Evolutionary conservation across 2,329 filamentous ascomycete species (phyloP).

Genomic region (Dothideomycetes sp.): DNA sequence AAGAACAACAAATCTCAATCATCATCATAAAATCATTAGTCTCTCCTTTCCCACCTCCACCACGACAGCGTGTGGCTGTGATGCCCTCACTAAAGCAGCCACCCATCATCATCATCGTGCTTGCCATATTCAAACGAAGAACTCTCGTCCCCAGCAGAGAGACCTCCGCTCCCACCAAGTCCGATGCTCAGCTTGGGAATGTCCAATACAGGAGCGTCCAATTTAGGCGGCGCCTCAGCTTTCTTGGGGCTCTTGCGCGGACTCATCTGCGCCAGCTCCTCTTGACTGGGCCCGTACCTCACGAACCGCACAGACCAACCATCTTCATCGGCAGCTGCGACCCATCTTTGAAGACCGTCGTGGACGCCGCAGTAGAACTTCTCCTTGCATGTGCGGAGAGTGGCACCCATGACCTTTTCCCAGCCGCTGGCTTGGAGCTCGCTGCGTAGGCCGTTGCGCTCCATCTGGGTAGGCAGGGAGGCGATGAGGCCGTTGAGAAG

Average conservation of each 20-base stretch:
- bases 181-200: constrained; percentile 8
- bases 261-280: constrained; percentile 29
- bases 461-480: constrained; percentile 56
- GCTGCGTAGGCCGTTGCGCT: constrained; percentile 68
- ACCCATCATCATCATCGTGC: constrained; percentile 10
- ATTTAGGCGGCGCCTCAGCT: constrained; percentile 8
- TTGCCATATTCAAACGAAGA: constrained; percentile 2
- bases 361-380: constrained; percentile 94
- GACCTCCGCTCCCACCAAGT: constrained; percentile 7
- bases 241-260: constrained; percentile 23
- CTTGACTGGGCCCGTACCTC: constrained; percentile 53
- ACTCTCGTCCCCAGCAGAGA: not conserved
- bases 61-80: no score
- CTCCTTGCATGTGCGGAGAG: constrained; percentile 84
- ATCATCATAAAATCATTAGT: no score
- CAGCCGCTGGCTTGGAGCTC: constrained; percentile 76
- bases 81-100: no score
- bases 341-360: constrained; percentile 79
- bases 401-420: constrained; percentile 79
- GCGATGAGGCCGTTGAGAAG: constrained; percentile 85
- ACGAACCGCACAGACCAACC: constrained; percentile 79
- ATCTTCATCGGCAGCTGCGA: constrained; percentile 75
- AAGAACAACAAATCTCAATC: no score
- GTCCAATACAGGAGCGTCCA: constrained; percentile 6
- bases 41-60: no score